Conservation (phyloP, 306 rosid genomes). For the Hippophae tibetana region DNA sequence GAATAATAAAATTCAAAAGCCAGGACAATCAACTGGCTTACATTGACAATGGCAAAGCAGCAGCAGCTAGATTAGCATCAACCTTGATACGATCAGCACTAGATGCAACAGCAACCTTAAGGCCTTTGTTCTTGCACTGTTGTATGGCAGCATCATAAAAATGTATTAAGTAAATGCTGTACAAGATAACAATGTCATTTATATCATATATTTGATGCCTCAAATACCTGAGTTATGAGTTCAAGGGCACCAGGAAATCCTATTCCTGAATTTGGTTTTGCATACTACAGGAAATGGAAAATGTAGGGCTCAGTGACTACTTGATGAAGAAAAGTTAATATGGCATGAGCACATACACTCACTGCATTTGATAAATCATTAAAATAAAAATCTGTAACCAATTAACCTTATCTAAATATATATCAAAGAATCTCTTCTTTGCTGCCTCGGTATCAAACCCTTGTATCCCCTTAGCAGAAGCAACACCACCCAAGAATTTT, state of each 20-base stretch:
- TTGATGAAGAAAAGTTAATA: not conserved
- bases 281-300: constrained; percentile 52
- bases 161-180: constrained; percentile 17
- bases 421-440: constrained; percentile 82
- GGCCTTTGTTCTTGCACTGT: constrained; percentile 87
- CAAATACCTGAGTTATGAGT: constrained; percentile 71
- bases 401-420: constrained; percentile 77
- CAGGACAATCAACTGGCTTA: constrained; percentile 27
- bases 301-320: constrained; percentile 9
- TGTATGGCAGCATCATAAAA: constrained; percentile 11
- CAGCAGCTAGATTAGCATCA: constrained; percentile 90
- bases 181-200: constrained; percentile 18
- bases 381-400: not conserved
- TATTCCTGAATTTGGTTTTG: constrained; percentile 89
- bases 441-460: constrained; percentile 69
- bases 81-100: constrained; percentile 98
- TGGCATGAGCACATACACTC: not conserved
- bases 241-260: constrained; percentile 96
- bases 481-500: constrained; percentile 93
- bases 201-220: not conserved
- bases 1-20: constrained; percentile 5
- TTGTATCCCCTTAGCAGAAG: constrained; percentile 67
- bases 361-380: not conserved
- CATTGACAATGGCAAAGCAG: constrained; percentile 76
- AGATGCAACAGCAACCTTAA: constrained; percentile 98